phyloP scores from a whole-genome alignment of 805 yeast genomes.

The Kodamaea neixiangensis region DNA sequence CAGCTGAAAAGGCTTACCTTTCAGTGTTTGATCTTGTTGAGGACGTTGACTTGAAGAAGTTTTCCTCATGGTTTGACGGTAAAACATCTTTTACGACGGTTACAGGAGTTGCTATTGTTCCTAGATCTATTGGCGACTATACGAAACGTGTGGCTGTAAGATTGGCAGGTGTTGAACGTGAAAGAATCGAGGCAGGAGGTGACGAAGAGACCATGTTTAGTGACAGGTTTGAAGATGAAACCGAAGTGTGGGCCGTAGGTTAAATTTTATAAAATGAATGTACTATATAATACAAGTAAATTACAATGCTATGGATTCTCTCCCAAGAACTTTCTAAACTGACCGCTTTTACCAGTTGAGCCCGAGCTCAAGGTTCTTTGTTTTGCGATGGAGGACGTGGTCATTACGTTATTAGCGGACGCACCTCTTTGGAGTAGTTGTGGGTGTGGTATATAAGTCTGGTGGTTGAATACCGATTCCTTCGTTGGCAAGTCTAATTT shows the following conservation, averaged over 20 bases:
- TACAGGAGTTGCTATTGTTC: constrained; percentile 50
- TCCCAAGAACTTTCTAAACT: constrained; percentile 17
- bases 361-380: constrained; percentile 14
- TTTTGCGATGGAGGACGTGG: constrained; percentile 4
- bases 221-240: constrained; percentile 83
- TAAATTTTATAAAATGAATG: neutral
- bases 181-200: constrained; percentile 86
- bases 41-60: constrained; percentile 54
- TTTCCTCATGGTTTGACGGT: constrained; percentile 64
- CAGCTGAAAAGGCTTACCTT: constrained; percentile 88
- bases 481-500: constrained; percentile 52
- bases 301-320: constrained; percentile 9
- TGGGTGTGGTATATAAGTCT: constrained; percentile 3
- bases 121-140: constrained; percentile 83
- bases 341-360: constrained; percentile 23
- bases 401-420: constrained; percentile 20
- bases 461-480: constrained; percentile 5
- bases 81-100: constrained; percentile 42
- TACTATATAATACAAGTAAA: constrained; percentile 7
- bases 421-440: constrained; percentile 31
- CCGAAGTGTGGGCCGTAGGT: constrained; percentile 87
- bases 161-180: constrained; percentile 84
- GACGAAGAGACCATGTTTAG: constrained; percentile 82
- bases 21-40: constrained; percentile 72
- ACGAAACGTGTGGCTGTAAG: constrained; percentile 87